A percentile compares a stretch with the other conserved stretches of the same genome.
These are phyloP conservation scores for Deuterostichococcus epilithicus DNA, from an alignment of 139 green algal genomes.

Conservation along the genomic window DNA sequence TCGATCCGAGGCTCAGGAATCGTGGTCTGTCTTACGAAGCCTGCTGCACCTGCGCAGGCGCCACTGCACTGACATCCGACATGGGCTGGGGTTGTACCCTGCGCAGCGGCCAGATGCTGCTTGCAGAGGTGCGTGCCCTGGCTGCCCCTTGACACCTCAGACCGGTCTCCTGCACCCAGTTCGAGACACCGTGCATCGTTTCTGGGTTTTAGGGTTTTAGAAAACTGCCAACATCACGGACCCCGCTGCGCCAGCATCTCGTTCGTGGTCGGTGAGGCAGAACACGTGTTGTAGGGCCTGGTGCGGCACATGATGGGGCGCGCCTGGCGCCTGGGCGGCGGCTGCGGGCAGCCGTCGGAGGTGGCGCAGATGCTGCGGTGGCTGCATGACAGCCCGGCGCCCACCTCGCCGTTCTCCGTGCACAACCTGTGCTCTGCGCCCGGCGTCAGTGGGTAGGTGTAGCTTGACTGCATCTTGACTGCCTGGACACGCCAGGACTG, in stretches of 20 bases:
- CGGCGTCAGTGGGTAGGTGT: background rate
- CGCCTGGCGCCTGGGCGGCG: conserved; percentile 25
- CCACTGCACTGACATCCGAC: conserved; percentile 60
- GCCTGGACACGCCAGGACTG: no score
- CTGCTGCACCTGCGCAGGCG: conserved; percentile 8
- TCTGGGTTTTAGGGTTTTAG: no score
- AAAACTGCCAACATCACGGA: no score
- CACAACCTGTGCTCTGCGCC: conserved; percentile 75
- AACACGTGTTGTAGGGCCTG: conserved; percentile 35
- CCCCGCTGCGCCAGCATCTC: no score
- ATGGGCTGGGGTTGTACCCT: conserved; percentile 94
- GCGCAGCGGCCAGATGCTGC: conserved; percentile 90
- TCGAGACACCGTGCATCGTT: no score
- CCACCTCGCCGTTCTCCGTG: conserved; percentile 59
- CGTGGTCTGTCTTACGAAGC: no score
- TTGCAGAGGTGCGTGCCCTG: conserved; percentile 79
- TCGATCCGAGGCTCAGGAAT: no score
- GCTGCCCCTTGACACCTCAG: no score
- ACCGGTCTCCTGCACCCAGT: no score
- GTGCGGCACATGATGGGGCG: conserved; percentile 47
- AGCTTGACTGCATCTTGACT: no score
- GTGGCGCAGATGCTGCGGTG: conserved; percentile 41
- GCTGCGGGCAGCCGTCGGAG: background rate
- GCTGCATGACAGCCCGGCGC: conserved; percentile 45
- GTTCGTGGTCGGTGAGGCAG: background rate